Evolutionary conservation across 306 rosid species (phyloP), one percentile per base, ranked within the genome.

Genomic region (Fragaria vesca): DNA sequence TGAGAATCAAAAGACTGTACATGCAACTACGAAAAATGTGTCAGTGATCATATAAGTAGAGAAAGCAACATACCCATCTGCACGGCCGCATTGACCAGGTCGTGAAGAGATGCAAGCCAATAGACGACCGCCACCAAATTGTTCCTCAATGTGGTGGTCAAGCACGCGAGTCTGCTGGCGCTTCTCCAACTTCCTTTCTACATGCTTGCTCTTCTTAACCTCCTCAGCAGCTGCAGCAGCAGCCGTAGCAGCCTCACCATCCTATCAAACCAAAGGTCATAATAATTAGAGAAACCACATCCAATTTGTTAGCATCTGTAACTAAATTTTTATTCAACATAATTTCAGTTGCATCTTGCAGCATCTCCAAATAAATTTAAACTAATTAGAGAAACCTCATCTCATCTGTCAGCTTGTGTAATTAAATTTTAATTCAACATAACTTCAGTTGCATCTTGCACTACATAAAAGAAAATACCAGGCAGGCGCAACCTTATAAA

Each of bases 81-180:
- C 54, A 78, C 92, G 92, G 48, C 92, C 92, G 51, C 93, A 86
- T 63, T 89, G 90, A 21, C 93, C 90, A 71, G 90, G 93, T 28
- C 93, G 78, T 30, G 88, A 89, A 71, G 93, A 84, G 77, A 89
- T 89, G 67, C 88, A 86, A 47, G 90, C 93, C 79, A 89, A 66
- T 3, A 89, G 82, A 76, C 93, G 89, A 70, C 93, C 90, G 36
- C 88, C 75, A 3, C 87, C 80, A 55, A 89, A 89, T 79, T 86
- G 90, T 20, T 89, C 93, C 81, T 89, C 93, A 81, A 86, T 86
- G 45, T 86, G 92, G 36, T 72, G 12, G 48, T 82, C 92, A 51
- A 88, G 89, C 36, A 69, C 77, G 12, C 90, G 79, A 71, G 46
- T 58, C 72, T 88, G 74, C 36, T 81, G 81, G 12, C 87, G 90